Conservation (phyloP, 192 early-diverging fungal species). For the Coemansia sp. region DNA sequence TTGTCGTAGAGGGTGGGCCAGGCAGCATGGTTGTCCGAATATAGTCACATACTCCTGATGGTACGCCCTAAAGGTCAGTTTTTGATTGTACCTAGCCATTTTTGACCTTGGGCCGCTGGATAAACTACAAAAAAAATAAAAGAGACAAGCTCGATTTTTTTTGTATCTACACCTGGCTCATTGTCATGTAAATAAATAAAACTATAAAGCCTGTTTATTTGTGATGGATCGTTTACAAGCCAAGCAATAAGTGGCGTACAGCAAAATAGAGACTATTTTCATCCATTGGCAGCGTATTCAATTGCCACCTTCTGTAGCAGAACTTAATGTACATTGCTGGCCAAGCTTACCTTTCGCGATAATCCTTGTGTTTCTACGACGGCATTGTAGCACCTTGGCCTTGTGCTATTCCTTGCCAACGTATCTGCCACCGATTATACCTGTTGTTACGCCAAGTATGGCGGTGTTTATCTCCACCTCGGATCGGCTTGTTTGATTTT, state of each 20-base stretch:
- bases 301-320: constrained; percentile 3
- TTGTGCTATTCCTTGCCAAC: background rate
- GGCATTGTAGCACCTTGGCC: constrained; percentile 2
- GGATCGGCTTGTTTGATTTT: constrained; percentile 7
- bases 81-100: background rate
- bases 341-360: constrained; percentile 9
- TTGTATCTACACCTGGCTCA: background rate
- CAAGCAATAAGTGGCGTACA: background rate
- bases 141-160: background rate
- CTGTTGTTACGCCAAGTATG: background rate
- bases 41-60: background rate
- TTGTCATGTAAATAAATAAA: background rate
- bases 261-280: background rate
- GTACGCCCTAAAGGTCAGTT: background rate
- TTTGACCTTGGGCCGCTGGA: background rate
- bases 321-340: background rate
- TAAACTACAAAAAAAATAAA: background rate
- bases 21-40: background rate
- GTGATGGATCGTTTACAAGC: background rate
- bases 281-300: background rate
- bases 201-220: background rate
- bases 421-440: constrained; percentile 1
- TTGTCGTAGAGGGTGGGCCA: background rate
- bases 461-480: background rate
- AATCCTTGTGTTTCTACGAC: background rate